A percentile compares a stretch with the other conserved stretches of the same genome.
These are phyloP conservation scores for Sarcodon sp. DNA, from an alignment of 768 basidiomycete species.

Conservation along the genomic window DNA sequence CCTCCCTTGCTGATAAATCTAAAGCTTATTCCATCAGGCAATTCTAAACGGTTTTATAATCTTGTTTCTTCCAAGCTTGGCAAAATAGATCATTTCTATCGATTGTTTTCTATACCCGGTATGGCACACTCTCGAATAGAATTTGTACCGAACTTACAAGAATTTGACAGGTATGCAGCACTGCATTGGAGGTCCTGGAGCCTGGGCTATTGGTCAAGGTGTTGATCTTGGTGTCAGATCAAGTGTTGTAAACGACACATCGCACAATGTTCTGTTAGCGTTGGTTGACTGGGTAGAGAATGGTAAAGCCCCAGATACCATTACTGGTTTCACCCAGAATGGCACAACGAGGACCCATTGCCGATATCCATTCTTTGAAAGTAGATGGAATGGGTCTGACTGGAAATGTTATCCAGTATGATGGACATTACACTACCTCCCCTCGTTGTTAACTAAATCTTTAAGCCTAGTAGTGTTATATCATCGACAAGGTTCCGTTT, in stretches of 20 bases:
- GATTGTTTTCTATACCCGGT: neutral
- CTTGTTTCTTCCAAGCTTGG: neutral
- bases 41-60: neutral
- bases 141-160: too few relatives aligned
- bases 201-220: neutral
- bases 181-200: neutral
- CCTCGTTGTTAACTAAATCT: too few relatives aligned
- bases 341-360: neutral
- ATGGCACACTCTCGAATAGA: neutral
- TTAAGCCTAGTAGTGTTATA: too few relatives aligned
- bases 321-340: neutral
- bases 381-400: too few relatives aligned
- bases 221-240: neutral
- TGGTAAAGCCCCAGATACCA: neutral
- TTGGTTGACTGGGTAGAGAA: too few relatives aligned
- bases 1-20: neutral
- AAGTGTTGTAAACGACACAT: neutral
- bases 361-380: too few relatives aligned
- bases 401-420: too few relatives aligned
- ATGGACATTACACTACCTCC: too few relatives aligned
- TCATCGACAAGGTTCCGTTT: neutral
- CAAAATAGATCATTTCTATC: neutral
- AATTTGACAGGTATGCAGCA: neutral
- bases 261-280: neutral
- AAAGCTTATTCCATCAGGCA: neutral